Percentiles rank a stretch among this genome's conserved stretches.
phyloP scores from a whole-genome alignment of 352 stramenopile genomes.

The Plasmopara viticola region DNA sequence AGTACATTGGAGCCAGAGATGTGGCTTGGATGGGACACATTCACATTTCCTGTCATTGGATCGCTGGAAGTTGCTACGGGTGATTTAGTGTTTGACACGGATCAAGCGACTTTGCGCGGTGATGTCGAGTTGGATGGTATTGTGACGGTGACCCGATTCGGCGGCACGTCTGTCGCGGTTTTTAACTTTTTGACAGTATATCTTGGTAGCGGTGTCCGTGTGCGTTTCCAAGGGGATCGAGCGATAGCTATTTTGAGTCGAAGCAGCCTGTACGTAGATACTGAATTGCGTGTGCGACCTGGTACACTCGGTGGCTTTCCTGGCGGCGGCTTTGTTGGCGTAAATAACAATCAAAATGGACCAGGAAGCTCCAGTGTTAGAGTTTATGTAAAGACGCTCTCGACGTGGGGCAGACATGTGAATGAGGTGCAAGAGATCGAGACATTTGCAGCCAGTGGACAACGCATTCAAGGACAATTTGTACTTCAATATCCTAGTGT shows the following conservation, averaged over 20 bases:
- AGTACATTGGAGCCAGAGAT: conserved; percentile 14
- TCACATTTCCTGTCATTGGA: conserved; percentile 56
- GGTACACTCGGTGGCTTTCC: conserved; percentile 91
- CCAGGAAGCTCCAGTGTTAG: conserved; percentile 86
- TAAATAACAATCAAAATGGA: conserved; percentile 91
- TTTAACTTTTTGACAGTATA: conserved; percentile 96
- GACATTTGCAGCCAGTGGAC: conserved; percentile 60
- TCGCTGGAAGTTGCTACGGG: conserved; percentile 73
- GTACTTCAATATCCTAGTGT: conserved; percentile 30
- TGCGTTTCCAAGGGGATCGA: conserved; percentile 83
- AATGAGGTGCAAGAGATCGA: conserved; percentile 90
- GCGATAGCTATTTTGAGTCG: conserved; percentile 88
- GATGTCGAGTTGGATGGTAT: conserved; percentile 54
- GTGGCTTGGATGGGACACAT: conserved; percentile 50
- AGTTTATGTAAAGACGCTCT: conserved; percentile 90
- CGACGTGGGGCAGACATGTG: conserved; percentile 78
- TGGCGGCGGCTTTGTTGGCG: conserved; percentile 79
- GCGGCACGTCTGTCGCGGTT: conserved; percentile 84
- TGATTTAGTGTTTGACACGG: conserved; percentile 75
- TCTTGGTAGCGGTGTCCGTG: conserved; percentile 69
- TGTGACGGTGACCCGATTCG: conserved; percentile 53
- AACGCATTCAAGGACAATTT: conserved; percentile 87
- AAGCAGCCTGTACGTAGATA: conserved; percentile 90
- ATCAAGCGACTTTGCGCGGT: conserved; percentile 41
- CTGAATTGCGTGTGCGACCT: conserved; percentile 61